Evolutionary conservation across 2,329 filamentous ascomycete genomes (phyloP).

Genomic region (Phialemoniopsis sp.): DNA sequence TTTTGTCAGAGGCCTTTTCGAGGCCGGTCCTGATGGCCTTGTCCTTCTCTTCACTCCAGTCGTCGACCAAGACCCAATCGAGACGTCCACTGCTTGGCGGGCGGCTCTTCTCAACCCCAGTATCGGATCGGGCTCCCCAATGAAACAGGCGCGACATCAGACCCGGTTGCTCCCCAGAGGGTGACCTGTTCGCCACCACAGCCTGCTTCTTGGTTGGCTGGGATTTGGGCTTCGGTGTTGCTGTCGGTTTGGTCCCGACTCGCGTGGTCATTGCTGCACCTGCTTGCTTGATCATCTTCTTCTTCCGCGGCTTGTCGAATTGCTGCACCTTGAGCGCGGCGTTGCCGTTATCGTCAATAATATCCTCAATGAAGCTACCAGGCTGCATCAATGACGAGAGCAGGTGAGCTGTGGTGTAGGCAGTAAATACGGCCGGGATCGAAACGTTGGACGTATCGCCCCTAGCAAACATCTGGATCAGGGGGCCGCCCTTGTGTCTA

Average conservation of each 20-base stretch:
- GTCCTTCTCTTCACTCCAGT: slow-evolving; percentile 57
- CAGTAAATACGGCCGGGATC: slow-evolving; percentile 92
- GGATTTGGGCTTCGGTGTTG: slow-evolving; percentile 12
- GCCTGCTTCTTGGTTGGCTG: slow-evolving; percentile 5
- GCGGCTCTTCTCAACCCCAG: slow-evolving; percentile 49
- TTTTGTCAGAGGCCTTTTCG: slow-evolving; percentile 28
- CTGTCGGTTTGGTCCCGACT: slow-evolving; percentile 14
- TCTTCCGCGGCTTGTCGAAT: slow-evolving; percentile 30
- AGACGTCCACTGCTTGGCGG: slow-evolving; percentile 70
- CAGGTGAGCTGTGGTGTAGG: slow-evolving; percentile 88
- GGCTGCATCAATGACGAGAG: slow-evolving; percentile 81
- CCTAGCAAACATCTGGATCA: slow-evolving; percentile 98
- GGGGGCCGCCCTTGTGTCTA: slow-evolving; percentile 78
- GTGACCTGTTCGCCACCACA: not conserved
- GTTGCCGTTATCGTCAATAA: slow-evolving; percentile 56
- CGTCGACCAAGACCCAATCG: slow-evolving; percentile 67
- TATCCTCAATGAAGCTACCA: slow-evolving; percentile 58
- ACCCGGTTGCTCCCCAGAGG: too few species aligned
- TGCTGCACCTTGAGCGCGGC: slow-evolving; percentile 50
- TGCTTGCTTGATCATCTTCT: slow-evolving; percentile 26
- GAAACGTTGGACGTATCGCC: slow-evolving; percentile 93
- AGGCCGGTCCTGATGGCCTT: slow-evolving; percentile 35
- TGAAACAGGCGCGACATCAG: slow-evolving; percentile 5
- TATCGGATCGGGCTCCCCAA: slow-evolving; percentile 21
- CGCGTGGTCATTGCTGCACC: slow-evolving; percentile 15